Base-by-base conservation (phyloP, 345 rosid species). In the Moricandia moricandioides region DNA sequence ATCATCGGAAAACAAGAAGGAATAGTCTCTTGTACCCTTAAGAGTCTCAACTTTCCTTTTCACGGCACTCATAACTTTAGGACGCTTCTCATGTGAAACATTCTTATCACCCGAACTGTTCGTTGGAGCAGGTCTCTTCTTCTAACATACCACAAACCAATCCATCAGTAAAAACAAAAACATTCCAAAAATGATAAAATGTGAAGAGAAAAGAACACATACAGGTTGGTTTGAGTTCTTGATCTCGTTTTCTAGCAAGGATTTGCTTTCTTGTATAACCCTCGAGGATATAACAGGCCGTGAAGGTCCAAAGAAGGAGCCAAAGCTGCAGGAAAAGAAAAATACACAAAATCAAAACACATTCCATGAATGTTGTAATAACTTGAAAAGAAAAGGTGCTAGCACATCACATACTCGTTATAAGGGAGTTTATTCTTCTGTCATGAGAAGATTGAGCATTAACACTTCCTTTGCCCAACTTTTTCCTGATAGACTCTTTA, bases 201-300 rank as follows among this genome's bases (percentile, higher is more conserved):
- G 13, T n/a, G 12, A 47, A 49, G 69, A 37, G 21, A 35, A n/a
- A 49, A 57, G 39, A 45, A 33, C 45, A 84, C 87, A 71, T 83
- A 90, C 98, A 68, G 29, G 65, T 43, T 75, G 79, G 30, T 74
- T 85, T 8, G 88, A 55, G 33, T 73, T 76, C 78, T 86, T 66
- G 56, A 89, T 73, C 78, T 79, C 86, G 62, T 88, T 92, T 79
- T 92, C 99, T 43, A 96, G 71, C 51, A 96, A 80, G 11, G 96
- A 87, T 84, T 96, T 92, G 94, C 94, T 96, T 82, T 96, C 98
- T 81, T 87, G 91, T 71, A 96, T 92, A 71, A 96, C 99, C 79
- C 99, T 89, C 6, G 80, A 88, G 12, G 99, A 86, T 71, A 96
- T 91, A 62, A 87, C 89, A 55, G 99, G 96, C 83, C 78, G 84